Conservation (phyloP, 139 green algal genomes). For the Desmodesmus armatus region DNA sequence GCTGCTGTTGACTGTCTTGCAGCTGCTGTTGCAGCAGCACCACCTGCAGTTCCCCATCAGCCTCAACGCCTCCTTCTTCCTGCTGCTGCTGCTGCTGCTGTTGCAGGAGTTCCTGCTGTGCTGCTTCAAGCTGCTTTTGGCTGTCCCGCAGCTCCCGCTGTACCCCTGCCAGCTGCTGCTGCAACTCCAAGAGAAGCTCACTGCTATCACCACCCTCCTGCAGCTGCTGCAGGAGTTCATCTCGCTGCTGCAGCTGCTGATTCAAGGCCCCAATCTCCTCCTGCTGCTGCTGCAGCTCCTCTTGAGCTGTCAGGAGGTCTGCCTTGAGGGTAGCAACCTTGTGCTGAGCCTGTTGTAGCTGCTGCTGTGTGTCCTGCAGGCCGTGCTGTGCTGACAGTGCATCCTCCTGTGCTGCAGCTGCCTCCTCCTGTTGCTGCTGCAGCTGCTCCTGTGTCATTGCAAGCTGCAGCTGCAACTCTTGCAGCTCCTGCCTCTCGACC, state of each 20-base stretch:
- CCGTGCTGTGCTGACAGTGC: neutral
- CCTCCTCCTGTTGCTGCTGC: neutral
- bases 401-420: neutral
- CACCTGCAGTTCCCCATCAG: neutral
- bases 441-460: neutral
- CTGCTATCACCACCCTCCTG: no score
- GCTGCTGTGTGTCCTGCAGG: neutral
- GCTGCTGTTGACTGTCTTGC: neutral
- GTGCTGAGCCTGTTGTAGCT: neutral
- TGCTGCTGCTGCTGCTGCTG: conserved; percentile 5
- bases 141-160: neutral
- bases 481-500: neutral
- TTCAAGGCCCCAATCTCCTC: no score
- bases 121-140: neutral
- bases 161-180: neutral
- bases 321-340: no score
- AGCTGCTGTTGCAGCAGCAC: neutral
- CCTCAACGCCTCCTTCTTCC: neutral
- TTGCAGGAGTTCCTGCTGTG: neutral
- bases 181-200: neutral
- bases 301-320: neutral
- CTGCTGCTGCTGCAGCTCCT: neutral
- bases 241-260: neutral
- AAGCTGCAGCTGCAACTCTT: neutral
- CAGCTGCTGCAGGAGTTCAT: conserved; percentile 6